Evolutionary conservation across 805 yeast genomes (phyloP).

Genomic region (Metschnikowia noctiluminum): DNA sequence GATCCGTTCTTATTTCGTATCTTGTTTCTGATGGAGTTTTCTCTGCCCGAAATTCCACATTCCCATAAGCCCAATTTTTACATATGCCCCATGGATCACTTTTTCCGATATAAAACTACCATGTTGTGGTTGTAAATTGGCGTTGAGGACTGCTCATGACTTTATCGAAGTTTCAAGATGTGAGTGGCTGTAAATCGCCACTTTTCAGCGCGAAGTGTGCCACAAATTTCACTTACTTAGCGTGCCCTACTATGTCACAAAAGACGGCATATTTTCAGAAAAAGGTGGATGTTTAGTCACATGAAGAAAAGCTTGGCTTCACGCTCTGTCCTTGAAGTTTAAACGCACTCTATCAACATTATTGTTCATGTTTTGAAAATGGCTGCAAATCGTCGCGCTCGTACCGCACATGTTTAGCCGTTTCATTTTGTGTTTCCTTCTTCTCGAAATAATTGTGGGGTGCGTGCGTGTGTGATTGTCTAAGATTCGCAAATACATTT

Average conservation of each 20-base stretch:
- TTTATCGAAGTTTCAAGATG: slow-evolving; percentile 1
- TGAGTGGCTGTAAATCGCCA: slow-evolving; percentile 10
- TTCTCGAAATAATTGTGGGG: slow-evolving; percentile 1
- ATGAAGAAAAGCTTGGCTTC: no score
- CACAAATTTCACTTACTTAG: not conserved
- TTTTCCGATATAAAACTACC: no score
- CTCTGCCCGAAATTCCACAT: no score
- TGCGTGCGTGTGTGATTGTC: slow-evolving; percentile 11
- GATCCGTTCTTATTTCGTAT: no score
- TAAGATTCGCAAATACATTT: slow-evolving; percentile 2
- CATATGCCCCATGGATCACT: no score
- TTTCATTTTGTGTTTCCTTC: slow-evolving; percentile 4
- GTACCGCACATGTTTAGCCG: slow-evolving; percentile 1
- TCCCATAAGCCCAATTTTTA: no score
- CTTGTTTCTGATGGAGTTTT: no score
- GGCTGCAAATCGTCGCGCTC: slow-evolving; percentile 9
- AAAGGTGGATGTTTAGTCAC: no score
- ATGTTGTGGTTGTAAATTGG: not conserved
- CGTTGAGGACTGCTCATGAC: slow-evolving; percentile 1
- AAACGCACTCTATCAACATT: no score
- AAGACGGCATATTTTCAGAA: no score
- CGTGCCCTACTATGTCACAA: no score
- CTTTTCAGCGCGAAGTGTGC: slow-evolving; percentile 2
- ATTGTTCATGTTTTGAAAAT: not conserved
- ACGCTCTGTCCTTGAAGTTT: no score